phyloP scores from a whole-genome alignment of 192 early-diverging fungal genomes.

The Podila epigama region DNA sequence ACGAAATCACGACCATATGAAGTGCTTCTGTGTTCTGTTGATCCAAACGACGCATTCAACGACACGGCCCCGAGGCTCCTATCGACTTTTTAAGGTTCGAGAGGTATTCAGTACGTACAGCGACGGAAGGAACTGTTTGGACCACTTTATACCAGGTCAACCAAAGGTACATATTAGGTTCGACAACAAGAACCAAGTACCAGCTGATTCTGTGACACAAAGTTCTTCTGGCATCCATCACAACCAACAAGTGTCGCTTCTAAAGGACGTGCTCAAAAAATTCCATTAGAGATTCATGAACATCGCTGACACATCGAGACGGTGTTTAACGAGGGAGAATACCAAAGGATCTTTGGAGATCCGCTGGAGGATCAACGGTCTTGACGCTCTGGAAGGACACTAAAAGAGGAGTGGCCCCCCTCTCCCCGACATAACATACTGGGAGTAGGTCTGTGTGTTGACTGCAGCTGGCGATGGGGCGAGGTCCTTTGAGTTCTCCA shows the following conservation, averaged over 20 bases:
- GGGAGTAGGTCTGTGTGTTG: too few species aligned
- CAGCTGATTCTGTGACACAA: conserved; percentile 19
- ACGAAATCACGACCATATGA: not conserved
- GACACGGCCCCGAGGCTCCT: conserved; percentile 32
- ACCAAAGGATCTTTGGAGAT: conserved; percentile 10
- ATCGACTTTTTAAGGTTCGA: conserved; percentile 12
- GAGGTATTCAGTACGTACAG: conserved; percentile 19
- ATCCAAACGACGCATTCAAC: conserved; percentile 31
- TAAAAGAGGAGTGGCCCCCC: not conserved
- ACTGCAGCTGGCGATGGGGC: conserved; percentile 8
- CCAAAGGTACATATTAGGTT: conserved; percentile 14
- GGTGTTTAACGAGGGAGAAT: conserved; percentile 4
- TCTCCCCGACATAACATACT: too few species aligned
- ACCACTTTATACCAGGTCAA: not conserved
- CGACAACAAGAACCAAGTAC: conserved; percentile 31
- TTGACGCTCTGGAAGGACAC: conserved; percentile 4
- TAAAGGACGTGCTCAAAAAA: conserved; percentile 15
- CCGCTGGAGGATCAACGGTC: conserved; percentile 9
- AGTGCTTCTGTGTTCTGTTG: conserved; percentile 15
- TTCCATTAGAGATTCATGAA: conserved; percentile 4
- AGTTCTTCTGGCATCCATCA: conserved; percentile 34
- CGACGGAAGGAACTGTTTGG: conserved; percentile 21
- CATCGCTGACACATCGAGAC: conserved; percentile 17
- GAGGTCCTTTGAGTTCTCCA: conserved; percentile 20
- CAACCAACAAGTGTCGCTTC: conserved; percentile 15